Base-by-base conservation (phyloP, 179 eudicot genomes). In the Nepenthes alata region DNA sequence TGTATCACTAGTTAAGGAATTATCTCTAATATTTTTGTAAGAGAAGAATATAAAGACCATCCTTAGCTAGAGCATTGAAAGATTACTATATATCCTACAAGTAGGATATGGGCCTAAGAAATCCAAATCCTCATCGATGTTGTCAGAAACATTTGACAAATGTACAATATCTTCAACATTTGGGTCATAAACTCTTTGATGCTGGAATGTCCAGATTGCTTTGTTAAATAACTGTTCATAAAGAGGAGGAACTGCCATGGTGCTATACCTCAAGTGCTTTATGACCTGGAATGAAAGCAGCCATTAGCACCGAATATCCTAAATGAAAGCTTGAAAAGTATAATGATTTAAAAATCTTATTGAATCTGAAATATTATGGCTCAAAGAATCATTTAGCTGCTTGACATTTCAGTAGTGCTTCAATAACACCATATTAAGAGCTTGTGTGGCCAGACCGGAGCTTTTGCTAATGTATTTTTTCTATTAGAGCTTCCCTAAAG, bases 21-120 rank as follows among this genome's bases (percentile, higher is more conserved):
- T 6, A 58, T 45, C 44, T 38, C 47, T 3, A 70, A 48, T 2
- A 25, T 5, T 47, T 16, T 52, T 11, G 34, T 14, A 3, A 7
- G 34, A 63, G 25, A 38, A 38, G 25, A 41, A 53, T 6, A 16
- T 54, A 11, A 36, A 6, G 35, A 34, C 9, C 12, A 35, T 15
- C 51, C 35, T 37, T 36, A 45, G 49, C 53, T 36, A 39, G 35
- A 39, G n/a, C 25, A 58, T 60, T 38, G 67, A 69, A 65, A 16
- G 48, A 76, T 16, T 39, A 48, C 56, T 2, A 49, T 41, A 48
- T 25, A 8, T 36, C 12, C 6, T 51, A 12, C 41, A 15, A 49
- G 70, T 78, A 93, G 98, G 98, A 93, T 93, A 93, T 93, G 98
- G 97, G 81, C 98, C 98, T 78, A 93, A 74, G 75, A 93, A 93